Conservation (phyloP, 768 basidiomycete genomes). For the Phanerochaete sordida region DNA sequence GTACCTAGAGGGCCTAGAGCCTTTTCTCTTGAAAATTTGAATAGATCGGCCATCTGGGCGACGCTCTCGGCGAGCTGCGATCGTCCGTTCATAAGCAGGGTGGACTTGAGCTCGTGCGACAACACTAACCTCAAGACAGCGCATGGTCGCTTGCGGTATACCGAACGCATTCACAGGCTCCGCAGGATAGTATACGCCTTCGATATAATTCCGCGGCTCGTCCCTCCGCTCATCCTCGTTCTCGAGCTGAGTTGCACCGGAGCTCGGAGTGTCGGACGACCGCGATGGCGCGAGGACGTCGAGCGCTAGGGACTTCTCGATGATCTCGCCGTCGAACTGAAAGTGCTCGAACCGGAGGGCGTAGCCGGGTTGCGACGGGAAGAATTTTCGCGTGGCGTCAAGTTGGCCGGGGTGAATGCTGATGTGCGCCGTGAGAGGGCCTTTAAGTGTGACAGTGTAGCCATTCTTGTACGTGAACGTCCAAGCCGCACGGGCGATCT, state of each 20-base stretch:
- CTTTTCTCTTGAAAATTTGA: constrained; percentile 54
- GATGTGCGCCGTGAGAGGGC: constrained; percentile 70
- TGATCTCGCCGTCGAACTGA: constrained; percentile 66
- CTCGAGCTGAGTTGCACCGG: constrained; percentile 21
- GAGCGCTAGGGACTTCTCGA: constrained; percentile 73
- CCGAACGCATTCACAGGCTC: constrained; percentile 89
- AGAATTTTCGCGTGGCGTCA: constrained; percentile 1
- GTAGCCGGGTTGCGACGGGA: constrained; percentile 11
- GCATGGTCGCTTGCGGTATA: constrained; percentile 86
- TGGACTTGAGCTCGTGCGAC: constrained; percentile 6
- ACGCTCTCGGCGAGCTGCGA: constrained; percentile 77
- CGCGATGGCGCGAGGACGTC: constrained; percentile 53
- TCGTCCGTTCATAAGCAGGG: constrained; percentile 5
- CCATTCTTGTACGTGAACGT: constrained; percentile 80
- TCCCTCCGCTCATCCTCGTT: constrained; percentile 30
- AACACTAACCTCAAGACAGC: constrained; percentile 70
- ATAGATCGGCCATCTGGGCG: constrained; percentile 74
- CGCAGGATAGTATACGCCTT: constrained; percentile 64
- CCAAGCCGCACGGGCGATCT: constrained; percentile 75
- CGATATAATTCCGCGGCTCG: constrained; percentile 52
- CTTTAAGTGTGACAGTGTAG: constrained; percentile 72
- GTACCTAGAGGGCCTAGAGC: constrained; percentile 64
- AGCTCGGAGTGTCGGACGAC: constrained; percentile 23
- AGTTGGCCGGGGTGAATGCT: constrained; percentile 25
- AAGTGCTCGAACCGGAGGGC: constrained; percentile 69